Evolutionary conservation across 2,329 filamentous ascomycete genomes (phyloP), one percentile per base, ranked within the genome.

Genomic region (Neonectria sp.): DNA sequence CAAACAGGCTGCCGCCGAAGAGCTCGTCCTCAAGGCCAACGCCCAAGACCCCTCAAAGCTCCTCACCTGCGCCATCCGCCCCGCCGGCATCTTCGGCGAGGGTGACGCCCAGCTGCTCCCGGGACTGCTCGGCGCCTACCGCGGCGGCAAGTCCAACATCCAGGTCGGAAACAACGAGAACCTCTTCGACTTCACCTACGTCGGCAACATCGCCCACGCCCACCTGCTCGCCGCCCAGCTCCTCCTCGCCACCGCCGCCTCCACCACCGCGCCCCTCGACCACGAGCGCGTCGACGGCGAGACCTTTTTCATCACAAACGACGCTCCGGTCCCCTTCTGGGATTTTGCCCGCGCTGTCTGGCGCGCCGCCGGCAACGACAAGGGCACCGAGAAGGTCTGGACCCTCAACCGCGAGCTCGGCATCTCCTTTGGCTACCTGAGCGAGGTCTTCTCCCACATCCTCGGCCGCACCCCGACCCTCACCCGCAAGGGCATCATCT

Each of bases 221-320:
- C 95, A 98, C 82, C 86, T 97, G 51, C 91, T 98, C 56, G 95
- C 95, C 40, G 90, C 92, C 5, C 87, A 87, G 69, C 92, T 91
- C 63, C 89, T 97, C 48, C 86, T 96, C 53, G 84, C 86, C 61
- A 91, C 89, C 59, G 75, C 78, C 1, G 82, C 86, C 65, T 83
- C 87, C n/a, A 81, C 84, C 60, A 90, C 88, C 24, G 85, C 86
- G 0, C 90, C 90, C n/a, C 86, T 93, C 43, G 90, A 93, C 81
- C 83, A 90, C 81, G 92, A 94, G 83, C 87, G 87, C 66, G 90
- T 95, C 56, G 93, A 95, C 78, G 96, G 95, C 66, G 91, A 98
- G 80, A 91, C 91, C 57, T 95, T 98, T 84, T 91, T 97, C 82
- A 89, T 98, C 77, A 96, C 94, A 65, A 98, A 98, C 80, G 93